Evolutionary conservation across 2,329 filamentous ascomycete species (phyloP), one percentile per base, ranked within the genome.

Genomic region (Ambrosiella cleistominuta): DNA sequence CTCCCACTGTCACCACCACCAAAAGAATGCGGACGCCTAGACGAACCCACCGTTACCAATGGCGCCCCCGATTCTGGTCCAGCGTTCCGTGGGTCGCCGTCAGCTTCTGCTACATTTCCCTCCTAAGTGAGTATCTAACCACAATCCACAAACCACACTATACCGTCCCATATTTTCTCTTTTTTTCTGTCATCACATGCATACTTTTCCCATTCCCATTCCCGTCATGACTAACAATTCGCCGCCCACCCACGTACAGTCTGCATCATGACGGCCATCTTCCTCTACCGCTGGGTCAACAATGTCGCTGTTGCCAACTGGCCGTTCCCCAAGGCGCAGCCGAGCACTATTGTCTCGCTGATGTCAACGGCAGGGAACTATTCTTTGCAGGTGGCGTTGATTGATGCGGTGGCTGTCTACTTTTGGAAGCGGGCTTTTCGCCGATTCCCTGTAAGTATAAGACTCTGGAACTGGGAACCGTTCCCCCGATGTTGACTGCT

Each of bases 341-440:
- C 59, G 2, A 54, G 56, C 19, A 61, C 40, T 12, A 61, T 61
- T 19, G 52, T 61, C 12, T 61, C 59, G 17, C 19, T 61, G 7
- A 58, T 61, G 36, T 61, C 59, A 8, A 45, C 56, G 1, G 59
- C 56, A 1, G 56, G 59, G 1, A 61, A 58, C 17, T 53, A 58
- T 7, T 51, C 56, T 11, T 47, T 61, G 11, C 59, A 52, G 6
- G 59, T 61, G 1, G 56, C 59, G 4, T 50, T 61, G 12, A 47
- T 55, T 7, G 59, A 61, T 50, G 59, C 59, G 4, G 40, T 61
- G 39, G 59, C 59, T 12, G 59, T 61, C n/a, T 61, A 56, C 49
- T 61, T 61, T 19, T 61, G 59, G 56, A 61, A 56, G 35, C 15
- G 45, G 35, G 51, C 59, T 19, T 56, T 58, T 36, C 52, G 40